These are phyloP conservation scores for Emericellopsis atlantica DNA, from an alignment of 2,329 filamentous ascomycete species.

Conservation along the genomic window DNA sequence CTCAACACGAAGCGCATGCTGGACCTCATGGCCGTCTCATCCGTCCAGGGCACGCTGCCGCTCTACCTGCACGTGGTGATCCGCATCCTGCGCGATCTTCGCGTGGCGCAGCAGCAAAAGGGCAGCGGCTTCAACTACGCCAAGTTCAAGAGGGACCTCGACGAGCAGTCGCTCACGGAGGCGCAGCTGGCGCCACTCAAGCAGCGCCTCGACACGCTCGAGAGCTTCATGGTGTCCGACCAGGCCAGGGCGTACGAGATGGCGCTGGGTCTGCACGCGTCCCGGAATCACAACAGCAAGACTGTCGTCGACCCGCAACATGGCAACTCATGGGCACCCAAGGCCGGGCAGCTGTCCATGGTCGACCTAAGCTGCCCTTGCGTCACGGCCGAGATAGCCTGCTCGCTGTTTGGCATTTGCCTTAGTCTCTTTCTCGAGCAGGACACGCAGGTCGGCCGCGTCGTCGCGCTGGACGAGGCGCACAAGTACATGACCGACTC, in stretches of 20 bases:
- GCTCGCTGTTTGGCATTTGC: constrained; percentile 60
- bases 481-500: constrained; percentile 60
- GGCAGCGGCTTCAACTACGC: constrained; percentile 32
- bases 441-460: constrained; percentile 28
- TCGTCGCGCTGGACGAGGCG: constrained; percentile 64
- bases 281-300: background rate
- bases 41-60: constrained; percentile 18
- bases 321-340: constrained; percentile 7
- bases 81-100: constrained; percentile 43
- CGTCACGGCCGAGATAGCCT: constrained; percentile 53
- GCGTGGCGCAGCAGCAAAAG: constrained; percentile 26
- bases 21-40: constrained; percentile 42
- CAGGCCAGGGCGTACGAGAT: constrained; percentile 5
- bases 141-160: constrained; percentile 24
- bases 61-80: constrained; percentile 46
- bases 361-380: constrained; percentile 65
- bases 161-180: constrained; percentile 22
- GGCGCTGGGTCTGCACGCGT: background rate
- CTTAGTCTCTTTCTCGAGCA: constrained; percentile 53
- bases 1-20: constrained; percentile 47
- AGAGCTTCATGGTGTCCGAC: constrained; percentile 36
- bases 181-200: constrained; percentile 40
- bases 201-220: constrained; percentile 28
- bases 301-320: too few relatives aligned
- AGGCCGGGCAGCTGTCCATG: constrained; percentile 22